phyloP scores from a whole-genome alignment of 2,329 filamentous ascomycete species.

The Penicillium sp. region DNA sequence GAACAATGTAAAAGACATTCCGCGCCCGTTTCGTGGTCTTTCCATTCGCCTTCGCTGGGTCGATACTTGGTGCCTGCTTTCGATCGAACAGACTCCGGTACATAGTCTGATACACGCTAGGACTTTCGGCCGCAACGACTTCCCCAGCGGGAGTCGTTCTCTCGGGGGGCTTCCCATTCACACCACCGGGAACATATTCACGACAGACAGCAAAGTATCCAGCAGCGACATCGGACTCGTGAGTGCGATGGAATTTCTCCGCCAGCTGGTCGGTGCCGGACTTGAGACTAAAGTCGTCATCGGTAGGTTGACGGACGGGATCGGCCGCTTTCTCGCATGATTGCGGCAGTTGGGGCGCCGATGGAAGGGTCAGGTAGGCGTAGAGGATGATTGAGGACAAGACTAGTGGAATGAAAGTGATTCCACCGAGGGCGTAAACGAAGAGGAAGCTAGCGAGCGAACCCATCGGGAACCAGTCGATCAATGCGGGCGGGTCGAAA shows the following conservation, averaged over 20 bases:
- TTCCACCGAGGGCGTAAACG: constrained; percentile 79
- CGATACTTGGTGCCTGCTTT: constrained; percentile 59
- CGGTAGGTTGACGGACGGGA: constrained; percentile 54
- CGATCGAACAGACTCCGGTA: constrained; percentile 94
- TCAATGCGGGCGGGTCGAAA: constrained; percentile 32
- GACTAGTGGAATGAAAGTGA: constrained; percentile 81
- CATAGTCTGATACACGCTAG: constrained; percentile 97
- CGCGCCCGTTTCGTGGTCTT: constrained; percentile 62
- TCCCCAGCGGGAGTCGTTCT: constrained; percentile 76
- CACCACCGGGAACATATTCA: constrained; percentile 86
- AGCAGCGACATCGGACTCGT: constrained; percentile 75
- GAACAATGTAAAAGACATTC: constrained; percentile 90
- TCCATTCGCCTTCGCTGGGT: constrained; percentile 51
- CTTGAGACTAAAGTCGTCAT: constrained; percentile 66
- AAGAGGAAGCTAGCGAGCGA: constrained; percentile 60
- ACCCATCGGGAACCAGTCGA: constrained; percentile 42
- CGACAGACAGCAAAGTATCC: constrained; percentile 95
- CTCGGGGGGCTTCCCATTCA: constrained; percentile 91
- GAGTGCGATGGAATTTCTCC: constrained; percentile 60
- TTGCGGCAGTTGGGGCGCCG: constrained; percentile 27
- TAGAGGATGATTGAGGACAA: constrained; percentile 62
- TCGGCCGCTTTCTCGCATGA: constrained; percentile 40
- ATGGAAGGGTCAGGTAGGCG: constrained; percentile 67
- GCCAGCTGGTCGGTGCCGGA: constrained; percentile 59
- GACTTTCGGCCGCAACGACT: constrained; percentile 75